Evolutionary conservation across 1,139 yeast species (phyloP), one percentile per base, ranked within the genome.

Genomic region (Blastobotrys apis): DNA sequence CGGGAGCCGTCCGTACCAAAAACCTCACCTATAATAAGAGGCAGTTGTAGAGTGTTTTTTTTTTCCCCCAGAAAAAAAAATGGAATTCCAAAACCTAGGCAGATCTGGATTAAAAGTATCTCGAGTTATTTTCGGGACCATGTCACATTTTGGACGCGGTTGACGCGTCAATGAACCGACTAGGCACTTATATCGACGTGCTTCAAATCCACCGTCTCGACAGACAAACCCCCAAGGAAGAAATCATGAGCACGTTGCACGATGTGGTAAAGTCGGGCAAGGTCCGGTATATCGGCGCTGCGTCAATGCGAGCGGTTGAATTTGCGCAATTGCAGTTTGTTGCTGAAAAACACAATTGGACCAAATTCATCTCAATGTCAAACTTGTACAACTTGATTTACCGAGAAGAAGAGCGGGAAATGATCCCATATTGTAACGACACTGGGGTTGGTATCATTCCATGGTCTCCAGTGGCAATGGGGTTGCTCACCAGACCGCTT

Each of bases 101-200:
- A 62, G 66, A 34, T 73, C 80, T 1, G 82, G 82, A 0, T 67
- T 78, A 31, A 67, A 73, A 48, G 65, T 78, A 37, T 73, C 81
- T 26, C 70, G 70, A 47, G 58, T 77, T 41, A 71, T 78, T 46
- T 69, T 77, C 12, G 84, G 83, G 19, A 75, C 80, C 55, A 77
- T 77, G 81, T 62, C 76, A 74, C 53, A 71, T 78, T 27, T 52
- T 75, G 29, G 80, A 75, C 53, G 78, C 80, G 1, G 76, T 66
- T 15, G 66, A 71, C 39, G 72, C 58, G 1, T 72, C 78, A 4
- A 71, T 70, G n/a, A 62, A 74, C 40, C 68, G 95, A 47, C 70
- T 87, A 46, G 64, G 75, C 15, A 83, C 94, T 0, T 84, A 84
- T 58, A 66, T 87, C 51, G 95, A 87, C 62, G 69, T 85, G 53